These are phyloP conservation scores for Skeletonema menzelii DNA, from an alignment of 108 stramenopile genomes.

Conservation along the genomic window DNA sequence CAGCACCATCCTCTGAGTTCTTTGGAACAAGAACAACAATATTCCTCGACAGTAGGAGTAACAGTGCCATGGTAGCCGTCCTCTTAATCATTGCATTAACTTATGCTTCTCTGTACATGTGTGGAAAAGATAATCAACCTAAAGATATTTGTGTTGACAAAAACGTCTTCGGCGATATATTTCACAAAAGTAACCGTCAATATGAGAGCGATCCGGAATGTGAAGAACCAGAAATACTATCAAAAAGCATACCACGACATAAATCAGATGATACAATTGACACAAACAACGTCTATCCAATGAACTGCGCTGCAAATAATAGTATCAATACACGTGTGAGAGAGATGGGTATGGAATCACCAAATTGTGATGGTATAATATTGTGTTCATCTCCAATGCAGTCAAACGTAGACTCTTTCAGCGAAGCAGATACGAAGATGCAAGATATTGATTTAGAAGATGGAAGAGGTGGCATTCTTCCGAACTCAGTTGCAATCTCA, in stretches of 20 bases:
- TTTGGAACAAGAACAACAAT: neutral
- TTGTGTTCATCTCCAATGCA: neutral
- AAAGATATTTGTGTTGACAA: neutral
- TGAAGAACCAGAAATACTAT: neutral
- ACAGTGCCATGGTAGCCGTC: neutral
- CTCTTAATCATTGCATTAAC: neutral
- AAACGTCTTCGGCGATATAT: neutral
- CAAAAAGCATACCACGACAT: neutral
- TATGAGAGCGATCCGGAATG: neutral
- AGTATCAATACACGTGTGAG: neutral
- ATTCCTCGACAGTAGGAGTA: neutral
- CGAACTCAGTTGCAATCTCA: neutral
- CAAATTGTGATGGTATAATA: neutral
- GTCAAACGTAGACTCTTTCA: neutral
- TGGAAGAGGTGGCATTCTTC: neutral
- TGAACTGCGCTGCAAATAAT: neutral
- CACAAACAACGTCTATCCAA: neutral
- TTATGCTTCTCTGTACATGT: neutral
- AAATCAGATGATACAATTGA: neutral
- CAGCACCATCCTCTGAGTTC: neutral
- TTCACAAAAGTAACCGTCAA: neutral
- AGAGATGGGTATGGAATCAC: neutral
- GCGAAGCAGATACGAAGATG: neutral
- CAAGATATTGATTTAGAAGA: conserved; percentile 1
- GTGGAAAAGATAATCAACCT: neutral